Conservation (phyloP, 495 filamentous ascomycete genomes). For the Penicillium daleae region DNA sequence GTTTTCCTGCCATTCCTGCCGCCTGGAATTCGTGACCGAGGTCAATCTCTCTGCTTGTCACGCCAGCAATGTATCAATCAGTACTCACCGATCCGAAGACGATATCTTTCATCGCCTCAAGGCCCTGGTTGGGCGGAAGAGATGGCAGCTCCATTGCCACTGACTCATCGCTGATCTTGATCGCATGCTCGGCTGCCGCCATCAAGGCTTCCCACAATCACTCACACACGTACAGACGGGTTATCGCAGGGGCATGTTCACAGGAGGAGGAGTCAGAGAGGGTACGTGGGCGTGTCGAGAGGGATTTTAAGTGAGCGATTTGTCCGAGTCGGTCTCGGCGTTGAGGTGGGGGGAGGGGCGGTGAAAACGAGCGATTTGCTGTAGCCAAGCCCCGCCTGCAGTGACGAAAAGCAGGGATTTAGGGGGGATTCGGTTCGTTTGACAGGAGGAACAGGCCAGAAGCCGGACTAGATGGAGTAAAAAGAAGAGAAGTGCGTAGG, state of each 20-base stretch:
- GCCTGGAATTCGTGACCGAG: conserved; percentile 46
- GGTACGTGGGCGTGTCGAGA: conserved; percentile 5
- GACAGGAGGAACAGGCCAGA: conserved; percentile 3
- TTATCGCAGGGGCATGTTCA: conserved; percentile 38
- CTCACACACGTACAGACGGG: conserved; percentile 28
- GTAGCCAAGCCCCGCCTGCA: conserved; percentile 24
- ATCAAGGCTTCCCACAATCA: conserved; percentile 37
- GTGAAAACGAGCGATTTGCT: conserved; percentile 43
- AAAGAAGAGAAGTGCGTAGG: conserved; percentile 10
- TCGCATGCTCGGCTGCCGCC: conserved; percentile 50
- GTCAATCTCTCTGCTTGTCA: conserved; percentile 15
- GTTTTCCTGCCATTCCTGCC: conserved; percentile 90
- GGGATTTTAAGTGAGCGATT: conserved; percentile 28
- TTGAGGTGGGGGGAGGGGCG: conserved; percentile 28
- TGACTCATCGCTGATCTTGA: conserved; percentile 42
- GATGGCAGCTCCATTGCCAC: conserved; percentile 49
- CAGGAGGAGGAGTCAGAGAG: conserved; percentile 2
- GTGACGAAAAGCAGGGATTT: conserved; percentile 3
- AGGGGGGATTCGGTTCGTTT: conserved; percentile 5
- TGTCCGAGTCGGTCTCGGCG: conserved; percentile 11
- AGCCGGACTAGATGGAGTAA: conserved; percentile 12
- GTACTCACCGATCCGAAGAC: conserved; percentile 78
- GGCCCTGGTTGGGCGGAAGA: conserved; percentile 54
- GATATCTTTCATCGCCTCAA: conserved; percentile 79
- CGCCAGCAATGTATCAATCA: conserved; percentile 3